Conservation (phyloP, 495 filamentous ascomycete species). For the Penicillium subrubescens region DNA sequence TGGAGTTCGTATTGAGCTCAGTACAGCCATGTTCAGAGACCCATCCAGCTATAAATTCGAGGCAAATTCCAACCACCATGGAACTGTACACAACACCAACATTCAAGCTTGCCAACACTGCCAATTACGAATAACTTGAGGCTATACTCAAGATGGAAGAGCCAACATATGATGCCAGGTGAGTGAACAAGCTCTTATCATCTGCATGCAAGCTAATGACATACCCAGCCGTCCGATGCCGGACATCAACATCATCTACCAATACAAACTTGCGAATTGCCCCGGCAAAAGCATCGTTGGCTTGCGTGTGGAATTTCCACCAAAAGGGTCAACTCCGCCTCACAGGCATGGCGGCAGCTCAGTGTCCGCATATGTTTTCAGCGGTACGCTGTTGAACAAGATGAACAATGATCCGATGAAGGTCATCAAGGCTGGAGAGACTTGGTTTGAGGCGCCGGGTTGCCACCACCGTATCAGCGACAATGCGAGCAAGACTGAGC, state of each 20-base stretch:
- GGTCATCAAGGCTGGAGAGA: constrained; percentile 26
- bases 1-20: not conserved
- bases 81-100: not conserved
- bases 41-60: not conserved
- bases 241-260: constrained; percentile 27
- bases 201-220: not conserved
- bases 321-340: constrained; percentile 43
- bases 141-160: constrained; percentile 18
- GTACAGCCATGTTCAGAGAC: not conserved
- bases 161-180: constrained; percentile 25
- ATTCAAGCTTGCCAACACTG: not conserved
- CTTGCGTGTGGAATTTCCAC: constrained; percentile 36
- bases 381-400: constrained; percentile 37
- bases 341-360: constrained; percentile 43
- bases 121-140: not conserved
- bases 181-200: not conserved
- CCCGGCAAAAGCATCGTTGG: constrained; percentile 40
- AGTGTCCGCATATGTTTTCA: constrained; percentile 36
- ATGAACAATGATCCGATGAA: constrained; percentile 46
- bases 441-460: constrained; percentile 46
- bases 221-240: constrained; percentile 31
- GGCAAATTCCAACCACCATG: not conserved
- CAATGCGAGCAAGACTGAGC: constrained; percentile 39
- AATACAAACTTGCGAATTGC: constrained; percentile 34
- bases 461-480: constrained; percentile 47